Evolutionary conservation across 2,329 filamentous ascomycete genomes (phyloP).

Genomic region (Drechslerella stenobrocha): DNA sequence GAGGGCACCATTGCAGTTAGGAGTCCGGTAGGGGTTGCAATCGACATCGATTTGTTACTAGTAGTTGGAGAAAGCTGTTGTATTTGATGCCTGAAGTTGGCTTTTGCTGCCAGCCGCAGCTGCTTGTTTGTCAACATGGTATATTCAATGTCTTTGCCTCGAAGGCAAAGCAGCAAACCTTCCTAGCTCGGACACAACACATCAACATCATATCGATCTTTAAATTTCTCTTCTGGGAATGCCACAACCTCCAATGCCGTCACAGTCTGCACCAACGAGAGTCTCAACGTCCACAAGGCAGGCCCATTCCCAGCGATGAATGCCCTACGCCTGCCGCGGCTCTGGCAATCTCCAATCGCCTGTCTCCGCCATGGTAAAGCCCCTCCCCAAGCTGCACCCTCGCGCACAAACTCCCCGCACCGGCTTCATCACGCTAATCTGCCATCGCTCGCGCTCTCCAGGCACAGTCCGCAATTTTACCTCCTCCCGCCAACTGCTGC

Average conservation of each 20-base stretch:
- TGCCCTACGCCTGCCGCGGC: slow-evolving; percentile 22
- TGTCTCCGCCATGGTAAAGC: slow-evolving; percentile 32
- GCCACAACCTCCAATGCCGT: slow-evolving; percentile 12
- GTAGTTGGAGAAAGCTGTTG: no score
- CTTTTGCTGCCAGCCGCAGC: no score
- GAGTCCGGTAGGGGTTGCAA: no score
- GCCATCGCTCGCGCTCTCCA: slow-evolving; percentile 5
- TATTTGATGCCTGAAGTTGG: no score
- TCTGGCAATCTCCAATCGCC: slow-evolving; percentile 22
- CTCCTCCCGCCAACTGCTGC: slow-evolving; percentile 11
- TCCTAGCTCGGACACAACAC: slow-evolving; percentile 8
- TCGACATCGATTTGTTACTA: no score
- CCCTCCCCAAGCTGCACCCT: no score
- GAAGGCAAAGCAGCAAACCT: no score
- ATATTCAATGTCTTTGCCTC: no score
- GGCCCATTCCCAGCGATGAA: slow-evolving; percentile 33
- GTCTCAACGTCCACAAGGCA: slow-evolving; percentile 8
- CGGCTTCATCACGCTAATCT: neutral
- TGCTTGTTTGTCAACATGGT: no score
- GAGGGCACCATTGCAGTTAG: no score
- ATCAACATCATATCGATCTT: slow-evolving; percentile 1
- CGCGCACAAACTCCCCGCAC: neutral
- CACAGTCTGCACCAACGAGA: slow-evolving; percentile 7
- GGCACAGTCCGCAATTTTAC: slow-evolving; percentile 15
- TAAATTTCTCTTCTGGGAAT: slow-evolving; percentile 29